phyloP scores from a whole-genome alignment of 306 rosid genomes.

The Senna siamea region DNA sequence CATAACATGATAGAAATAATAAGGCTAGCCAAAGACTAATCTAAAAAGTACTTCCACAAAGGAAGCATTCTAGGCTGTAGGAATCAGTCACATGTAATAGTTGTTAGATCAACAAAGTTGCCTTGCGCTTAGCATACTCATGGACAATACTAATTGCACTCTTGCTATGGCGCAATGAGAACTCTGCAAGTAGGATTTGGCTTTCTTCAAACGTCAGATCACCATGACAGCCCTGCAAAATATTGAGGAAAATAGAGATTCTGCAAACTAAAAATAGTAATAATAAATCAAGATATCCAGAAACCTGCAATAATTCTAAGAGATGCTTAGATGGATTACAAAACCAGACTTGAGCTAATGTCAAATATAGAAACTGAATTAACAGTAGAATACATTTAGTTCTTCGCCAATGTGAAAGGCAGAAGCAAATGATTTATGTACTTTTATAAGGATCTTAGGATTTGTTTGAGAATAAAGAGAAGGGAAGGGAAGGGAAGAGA shows the following conservation, averaged over 20 bases:
- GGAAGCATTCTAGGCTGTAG: background rate
- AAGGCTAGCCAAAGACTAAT: no score
- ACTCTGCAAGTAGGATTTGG: slow-evolving; percentile 84
- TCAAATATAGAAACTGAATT: slow-evolving; percentile 7
- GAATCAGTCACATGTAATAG: no score
- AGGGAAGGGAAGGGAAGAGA: no score
- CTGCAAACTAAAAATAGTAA: background rate
- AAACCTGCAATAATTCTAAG: background rate
- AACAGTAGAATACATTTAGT: background rate
- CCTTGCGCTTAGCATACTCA: slow-evolving; percentile 71
- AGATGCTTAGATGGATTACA: background rate
- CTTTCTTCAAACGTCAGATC: slow-evolving; percentile 74
- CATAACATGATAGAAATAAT: background rate
- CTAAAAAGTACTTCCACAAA: background rate
- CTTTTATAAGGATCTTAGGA: background rate
- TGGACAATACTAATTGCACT: slow-evolving; percentile 64
- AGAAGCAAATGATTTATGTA: background rate
- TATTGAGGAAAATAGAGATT: slow-evolving; percentile 2
- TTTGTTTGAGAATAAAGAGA: no score
- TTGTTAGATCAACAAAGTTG: slow-evolving; percentile 18
- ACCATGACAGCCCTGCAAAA: slow-evolving; percentile 76
- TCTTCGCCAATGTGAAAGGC: background rate
- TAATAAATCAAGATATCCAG: background rate
- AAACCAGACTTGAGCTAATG: background rate
- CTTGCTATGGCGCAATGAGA: slow-evolving; percentile 77